Percentiles rank a stretch among this genome's conserved stretches.
phyloP scores from a whole-genome alignment of 495 filamentous ascomycete species.

The Penicillium fimorum region DNA sequence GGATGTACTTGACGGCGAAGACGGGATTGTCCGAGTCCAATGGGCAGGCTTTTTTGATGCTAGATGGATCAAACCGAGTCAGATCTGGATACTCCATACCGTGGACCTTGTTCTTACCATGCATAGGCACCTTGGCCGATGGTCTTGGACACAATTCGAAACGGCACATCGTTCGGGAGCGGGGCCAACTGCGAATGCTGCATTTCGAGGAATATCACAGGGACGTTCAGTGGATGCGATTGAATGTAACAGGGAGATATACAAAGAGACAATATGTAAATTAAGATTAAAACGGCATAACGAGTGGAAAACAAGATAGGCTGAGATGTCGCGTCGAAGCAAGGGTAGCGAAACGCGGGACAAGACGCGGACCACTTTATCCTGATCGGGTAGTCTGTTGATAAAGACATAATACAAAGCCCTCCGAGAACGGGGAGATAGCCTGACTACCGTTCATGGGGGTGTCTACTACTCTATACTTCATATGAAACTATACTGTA shows the following conservation, averaged over 20 bases:
- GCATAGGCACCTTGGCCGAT: conserved; percentile 97
- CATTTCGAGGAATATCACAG: conserved; percentile 31
- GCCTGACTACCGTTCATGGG: not conserved
- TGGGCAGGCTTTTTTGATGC: conserved; percentile 91
- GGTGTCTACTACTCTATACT: not conserved
- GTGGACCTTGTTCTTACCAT: conserved; percentile 59
- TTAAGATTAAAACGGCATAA: conserved; percentile 11
- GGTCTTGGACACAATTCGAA: conserved; percentile 91
- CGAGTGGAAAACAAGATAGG: conserved; percentile 4
- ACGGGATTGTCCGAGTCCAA: conserved; percentile 64
- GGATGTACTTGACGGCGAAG: conserved; percentile 98
- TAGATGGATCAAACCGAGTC: conserved; percentile 35
- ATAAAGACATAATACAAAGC: conserved; percentile 8
- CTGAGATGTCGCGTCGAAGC: conserved; percentile 11
- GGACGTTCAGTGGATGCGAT: not conserved
- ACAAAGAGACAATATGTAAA: conserved; percentile 3
- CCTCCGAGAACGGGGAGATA: not conserved
- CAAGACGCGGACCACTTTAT: conserved; percentile 47
- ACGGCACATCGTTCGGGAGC: conserved; percentile 81
- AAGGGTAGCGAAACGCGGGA: conserved; percentile 20
- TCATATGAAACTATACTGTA: not conserved
- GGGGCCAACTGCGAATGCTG: conserved; percentile 85
- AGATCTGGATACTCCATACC: not conserved
- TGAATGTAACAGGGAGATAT: not conserved
- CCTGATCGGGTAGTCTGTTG: conserved; percentile 48